Base-by-base conservation (phyloP, 495 filamentous ascomycete genomes). In the Aspergillus heteromorphus region DNA sequence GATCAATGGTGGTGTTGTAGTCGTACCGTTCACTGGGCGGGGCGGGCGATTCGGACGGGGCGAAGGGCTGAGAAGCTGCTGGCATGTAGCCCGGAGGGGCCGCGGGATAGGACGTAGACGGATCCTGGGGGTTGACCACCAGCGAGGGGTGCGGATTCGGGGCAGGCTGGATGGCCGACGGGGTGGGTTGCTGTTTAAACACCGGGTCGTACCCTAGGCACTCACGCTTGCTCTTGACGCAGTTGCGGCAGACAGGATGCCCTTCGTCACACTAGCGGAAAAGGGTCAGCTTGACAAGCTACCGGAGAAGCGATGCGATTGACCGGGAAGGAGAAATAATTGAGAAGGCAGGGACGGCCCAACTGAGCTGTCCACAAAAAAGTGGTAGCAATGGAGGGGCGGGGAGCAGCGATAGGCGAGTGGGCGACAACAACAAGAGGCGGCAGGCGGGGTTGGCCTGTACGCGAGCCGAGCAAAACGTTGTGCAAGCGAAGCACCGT, bases 161-260 rank as follows among this genome's bases (percentile, higher is more conserved):
- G 58, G 85, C 87, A 56, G 89, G 87, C 67, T 92, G 89, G 58
- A 95, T 90, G 48, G 84, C 80, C 40, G 87, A 78, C 14, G 89
- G 87, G 17, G 84, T 69, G 11, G 87, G 85, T 63, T 91, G 88
- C 62, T 86, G 82, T 71, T 95, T 95, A 76, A 98, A 98, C 56
- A 97, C 95, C 34, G 93, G 93, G 68, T 98, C 93, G 83, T 98
- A 98, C 42, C 93, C 93, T 48, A 96, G 70, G 67, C 93, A 98
- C 65, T 97, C 93, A 62, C 93, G 88, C 71, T 97, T 97, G 64
- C 91, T 96, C 73, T 97, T 98, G 66, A 92, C 87, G 73, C 93
- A 98, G 71, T 98, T 98, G 65, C 92, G 86, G 78, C 93, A 98
- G 45, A 87, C 82, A 7, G 93, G 93, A 73, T 97, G 92, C 23